Conservation (phyloP, 2,329 filamentous ascomycete genomes). For the Myriangium duriaei region DNA sequence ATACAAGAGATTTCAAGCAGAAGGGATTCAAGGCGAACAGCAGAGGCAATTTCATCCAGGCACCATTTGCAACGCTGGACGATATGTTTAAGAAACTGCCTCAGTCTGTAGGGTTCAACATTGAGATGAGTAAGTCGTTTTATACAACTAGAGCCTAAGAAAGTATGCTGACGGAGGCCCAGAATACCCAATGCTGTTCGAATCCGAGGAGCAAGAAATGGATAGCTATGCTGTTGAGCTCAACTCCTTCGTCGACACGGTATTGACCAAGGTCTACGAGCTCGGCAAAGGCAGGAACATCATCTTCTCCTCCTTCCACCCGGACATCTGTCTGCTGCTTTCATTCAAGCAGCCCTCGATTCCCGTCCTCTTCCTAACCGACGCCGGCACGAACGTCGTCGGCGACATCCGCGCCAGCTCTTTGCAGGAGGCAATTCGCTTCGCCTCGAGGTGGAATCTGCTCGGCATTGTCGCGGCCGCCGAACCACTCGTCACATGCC, state of each 20-base stretch:
- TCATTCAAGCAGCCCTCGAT: slow-evolving; percentile 97
- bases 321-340: slow-evolving; percentile 85
- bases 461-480: slow-evolving; percentile 84
- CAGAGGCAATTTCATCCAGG: slow-evolving; percentile 87
- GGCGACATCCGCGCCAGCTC: slow-evolving; percentile 84
- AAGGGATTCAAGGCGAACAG: slow-evolving; percentile 95
- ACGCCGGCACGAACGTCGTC: slow-evolving; percentile 68
- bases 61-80: slow-evolving; percentile 87
- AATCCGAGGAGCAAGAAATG: slow-evolving; percentile 92
- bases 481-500: slow-evolving; percentile 78
- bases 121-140: slow-evolving; percentile 62
- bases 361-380: slow-evolving; percentile 85
- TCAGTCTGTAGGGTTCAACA: slow-evolving; percentile 82
- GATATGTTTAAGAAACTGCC: slow-evolving; percentile 82
- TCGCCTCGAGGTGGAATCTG: slow-evolving; percentile 88
- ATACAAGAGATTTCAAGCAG: slow-evolving; percentile 86
- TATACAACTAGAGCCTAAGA: not conserved
- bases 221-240: slow-evolving; percentile 91
- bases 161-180: slow-evolving; percentile 17
- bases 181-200: slow-evolving; percentile 94
- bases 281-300: slow-evolving; percentile 72
- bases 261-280: slow-evolving; percentile 82
- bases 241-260: slow-evolving; percentile 91
- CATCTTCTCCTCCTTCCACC: slow-evolving; percentile 95
- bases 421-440: slow-evolving; percentile 88